Evolutionary conservation across 2,329 filamentous ascomycete genomes (phyloP).

Genomic region (Gnomoniopsis smithogilvyi): DNA sequence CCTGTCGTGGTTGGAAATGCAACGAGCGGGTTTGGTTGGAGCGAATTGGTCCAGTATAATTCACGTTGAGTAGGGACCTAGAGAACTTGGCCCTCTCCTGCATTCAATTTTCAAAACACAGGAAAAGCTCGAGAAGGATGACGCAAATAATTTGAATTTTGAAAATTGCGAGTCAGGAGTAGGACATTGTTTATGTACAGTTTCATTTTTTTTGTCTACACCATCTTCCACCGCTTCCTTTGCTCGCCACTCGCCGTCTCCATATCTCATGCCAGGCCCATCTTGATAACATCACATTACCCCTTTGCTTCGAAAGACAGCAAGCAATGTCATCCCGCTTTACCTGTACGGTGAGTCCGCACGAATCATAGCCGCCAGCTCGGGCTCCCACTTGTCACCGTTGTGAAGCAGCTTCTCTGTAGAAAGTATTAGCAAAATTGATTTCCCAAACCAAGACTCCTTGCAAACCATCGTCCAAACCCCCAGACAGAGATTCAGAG

Average conservation of each 20-base stretch:
- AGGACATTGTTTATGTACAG: too few relatives aligned
- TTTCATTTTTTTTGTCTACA: background rate
- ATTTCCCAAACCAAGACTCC: too few relatives aligned
- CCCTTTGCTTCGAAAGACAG: background rate
- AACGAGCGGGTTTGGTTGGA: background rate
- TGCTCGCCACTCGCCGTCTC: too few relatives aligned
- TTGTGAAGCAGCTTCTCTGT: slow-evolving; percentile 81
- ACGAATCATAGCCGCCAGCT: slow-evolving; percentile 86
- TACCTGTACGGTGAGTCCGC: slow-evolving; percentile 92
- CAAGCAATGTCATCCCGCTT: slow-evolving; percentile 20
- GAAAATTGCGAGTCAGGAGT: too few relatives aligned
- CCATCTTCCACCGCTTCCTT: background rate
- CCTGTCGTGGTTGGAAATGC: background rate
- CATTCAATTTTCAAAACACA: too few relatives aligned
- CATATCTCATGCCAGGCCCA: too few relatives aligned
- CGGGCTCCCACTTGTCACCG: slow-evolving; percentile 96
- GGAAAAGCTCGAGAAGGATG: too few relatives aligned
- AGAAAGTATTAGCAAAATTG: slow-evolving; percentile 21
- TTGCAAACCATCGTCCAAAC: background rate
- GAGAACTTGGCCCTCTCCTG: too few relatives aligned
- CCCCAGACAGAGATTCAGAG: background rate
- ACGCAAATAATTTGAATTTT: too few relatives aligned
- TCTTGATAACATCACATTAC: too few relatives aligned
- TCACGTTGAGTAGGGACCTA: too few relatives aligned
- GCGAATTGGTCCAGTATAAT: too few relatives aligned